Evolutionary conservation across 176 grass and related monocot genomes (phyloP).

Genomic region (Saccharum spontaneum): DNA sequence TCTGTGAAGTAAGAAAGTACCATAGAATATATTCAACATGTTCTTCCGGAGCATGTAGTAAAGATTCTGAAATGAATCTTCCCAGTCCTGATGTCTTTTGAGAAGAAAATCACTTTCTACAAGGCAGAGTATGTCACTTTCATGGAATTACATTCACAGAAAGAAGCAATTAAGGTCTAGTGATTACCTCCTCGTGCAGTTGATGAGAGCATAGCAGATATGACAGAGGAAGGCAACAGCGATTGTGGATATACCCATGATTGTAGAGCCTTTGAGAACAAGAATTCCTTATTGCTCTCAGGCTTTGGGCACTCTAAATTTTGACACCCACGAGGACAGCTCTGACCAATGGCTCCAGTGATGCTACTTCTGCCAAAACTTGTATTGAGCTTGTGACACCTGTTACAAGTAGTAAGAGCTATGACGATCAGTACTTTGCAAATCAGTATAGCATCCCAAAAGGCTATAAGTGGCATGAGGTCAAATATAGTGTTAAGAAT

Average conservation of each 20-base stretch:
- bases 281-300: constrained; percentile 37
- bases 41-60: constrained; percentile 93
- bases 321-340: constrained; percentile 35
- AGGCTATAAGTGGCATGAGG: background rate
- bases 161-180: constrained; percentile 14
- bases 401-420: constrained; percentile 33
- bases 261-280: constrained; percentile 64
- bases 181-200: constrained; percentile 72
- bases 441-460: background rate
- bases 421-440: background rate
- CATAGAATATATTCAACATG: constrained; percentile 85
- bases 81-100: constrained; percentile 80
- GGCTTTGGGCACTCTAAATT: constrained; percentile 27
- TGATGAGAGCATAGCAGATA: constrained; percentile 70
- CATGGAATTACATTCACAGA: background rate
- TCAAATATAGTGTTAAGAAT: background rate
- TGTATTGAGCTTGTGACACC: constrained; percentile 75
- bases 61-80: constrained; percentile 82
- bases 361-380: constrained; percentile 39
- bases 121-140: constrained; percentile 6
- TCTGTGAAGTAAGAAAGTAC: constrained; percentile 41
- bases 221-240: constrained; percentile 56
- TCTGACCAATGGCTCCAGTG: constrained; percentile 37
- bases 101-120: constrained; percentile 72
- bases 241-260: constrained; percentile 95